Evolutionary conservation across 202 grass and related monocot species (phyloP).

Genomic region (Setaria italica): DNA sequence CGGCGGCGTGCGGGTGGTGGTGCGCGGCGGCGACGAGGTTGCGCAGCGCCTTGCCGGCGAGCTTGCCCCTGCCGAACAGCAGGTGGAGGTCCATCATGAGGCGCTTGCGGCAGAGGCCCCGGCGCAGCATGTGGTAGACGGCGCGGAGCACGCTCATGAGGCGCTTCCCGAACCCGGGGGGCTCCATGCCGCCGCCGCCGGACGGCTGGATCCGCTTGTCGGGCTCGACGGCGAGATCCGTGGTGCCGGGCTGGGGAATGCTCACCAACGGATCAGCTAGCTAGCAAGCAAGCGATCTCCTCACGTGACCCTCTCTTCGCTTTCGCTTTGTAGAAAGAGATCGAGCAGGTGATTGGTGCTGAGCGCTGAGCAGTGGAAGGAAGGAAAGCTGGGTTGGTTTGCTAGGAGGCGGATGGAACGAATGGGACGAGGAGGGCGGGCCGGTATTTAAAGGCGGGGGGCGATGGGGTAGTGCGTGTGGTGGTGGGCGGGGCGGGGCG

Average conservation of each 20-base stretch:
- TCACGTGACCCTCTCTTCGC: slow-evolving; percentile 4
- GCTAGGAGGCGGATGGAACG: slow-evolving; percentile 54
- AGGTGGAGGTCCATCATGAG: slow-evolving; percentile 87
- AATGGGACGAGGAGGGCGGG: slow-evolving; percentile 46
- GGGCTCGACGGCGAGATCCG: slow-evolving; percentile 27
- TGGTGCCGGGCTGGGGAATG: background rate
- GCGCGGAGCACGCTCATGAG: slow-evolving; percentile 64
- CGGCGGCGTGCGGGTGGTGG: slow-evolving; percentile 18
- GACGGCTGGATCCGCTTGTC: slow-evolving; percentile 29
- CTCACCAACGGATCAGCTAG: background rate
- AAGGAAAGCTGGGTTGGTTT: slow-evolving; percentile 17
- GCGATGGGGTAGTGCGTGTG: background rate
- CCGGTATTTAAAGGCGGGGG: slow-evolving; percentile 53
- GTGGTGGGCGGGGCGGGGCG: background rate
- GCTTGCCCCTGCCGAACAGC: slow-evolving; percentile 83
- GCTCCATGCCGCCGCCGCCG: slow-evolving; percentile 38
- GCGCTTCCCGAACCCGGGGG: slow-evolving; percentile 61
- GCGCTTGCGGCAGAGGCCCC: slow-evolving; percentile 72
- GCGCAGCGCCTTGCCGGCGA: slow-evolving; percentile 65
- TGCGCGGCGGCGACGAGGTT: slow-evolving; percentile 66
- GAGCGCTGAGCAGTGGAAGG: background rate
- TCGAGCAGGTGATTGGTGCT: background rate
- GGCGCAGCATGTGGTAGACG: slow-evolving; percentile 83
- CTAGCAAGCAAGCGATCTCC: background rate
- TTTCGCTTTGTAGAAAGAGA: slow-evolving; percentile 9